Conservation (phyloP, 768 basidiomycete genomes). For the Gautieria morchelliformis region DNA sequence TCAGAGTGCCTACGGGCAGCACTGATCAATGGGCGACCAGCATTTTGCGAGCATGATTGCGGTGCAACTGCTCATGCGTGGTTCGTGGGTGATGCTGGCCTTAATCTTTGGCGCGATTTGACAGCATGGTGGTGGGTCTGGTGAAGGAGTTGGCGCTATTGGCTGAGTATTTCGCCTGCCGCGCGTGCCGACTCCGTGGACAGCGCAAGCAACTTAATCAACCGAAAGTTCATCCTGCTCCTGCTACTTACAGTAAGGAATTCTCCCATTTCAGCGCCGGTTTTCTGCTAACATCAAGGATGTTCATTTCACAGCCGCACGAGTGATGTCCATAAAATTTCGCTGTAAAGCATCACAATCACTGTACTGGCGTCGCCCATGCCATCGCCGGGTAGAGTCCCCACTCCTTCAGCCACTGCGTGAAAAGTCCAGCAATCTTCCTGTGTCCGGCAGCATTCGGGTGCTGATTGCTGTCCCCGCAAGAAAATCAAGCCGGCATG, state of each 20-base stretch:
- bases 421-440: conserved; percentile 39
- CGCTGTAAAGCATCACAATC: not conserved
- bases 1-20: not conserved
- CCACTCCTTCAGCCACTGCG: conserved; percentile 37
- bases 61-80: not conserved
- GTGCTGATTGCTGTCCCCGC: conserved; percentile 33
- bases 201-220: too few species aligned
- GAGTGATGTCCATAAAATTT: not conserved
- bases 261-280: too few species aligned
- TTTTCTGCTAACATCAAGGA: too few species aligned
- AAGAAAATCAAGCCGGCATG: not conserved
- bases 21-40: not conserved
- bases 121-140: not conserved
- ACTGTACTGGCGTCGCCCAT: conserved; percentile 12
- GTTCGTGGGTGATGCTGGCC: not conserved
- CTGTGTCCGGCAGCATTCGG: conserved; percentile 38
- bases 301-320: too few species aligned
- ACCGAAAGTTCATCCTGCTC: too few species aligned
- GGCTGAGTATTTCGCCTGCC: too few species aligned
- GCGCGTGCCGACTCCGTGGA: too few species aligned
- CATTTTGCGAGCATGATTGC: not conserved
- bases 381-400: conserved; percentile 26
- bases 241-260: too few species aligned
- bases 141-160: too few species aligned
- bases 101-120: not conserved